Evolutionary conservation across 495 filamentous ascomycete species (phyloP).

Genomic region (Penicillium tannophilum): DNA sequence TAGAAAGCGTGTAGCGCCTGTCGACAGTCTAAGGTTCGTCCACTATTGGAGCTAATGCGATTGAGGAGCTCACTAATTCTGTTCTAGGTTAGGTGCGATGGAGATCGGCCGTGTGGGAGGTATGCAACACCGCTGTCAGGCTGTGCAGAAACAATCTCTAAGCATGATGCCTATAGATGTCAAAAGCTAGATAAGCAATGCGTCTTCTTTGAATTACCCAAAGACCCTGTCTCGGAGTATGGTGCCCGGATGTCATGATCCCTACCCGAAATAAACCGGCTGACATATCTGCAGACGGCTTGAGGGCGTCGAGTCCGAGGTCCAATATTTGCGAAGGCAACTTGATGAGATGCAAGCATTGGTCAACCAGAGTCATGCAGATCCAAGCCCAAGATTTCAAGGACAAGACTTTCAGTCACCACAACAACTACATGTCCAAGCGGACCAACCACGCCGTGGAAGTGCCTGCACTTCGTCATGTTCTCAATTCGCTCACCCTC

Average conservation of each 20-base stretch:
- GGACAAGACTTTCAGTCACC: not conserved
- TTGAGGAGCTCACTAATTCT: slow-evolving; percentile 6
- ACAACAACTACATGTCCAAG: slow-evolving; percentile 10
- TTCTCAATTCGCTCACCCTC: slow-evolving; percentile 9
- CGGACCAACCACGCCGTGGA: not conserved
- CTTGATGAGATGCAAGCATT: slow-evolving; percentile 32
- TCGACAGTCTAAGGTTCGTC: slow-evolving; percentile 38
- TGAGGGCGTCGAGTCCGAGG: slow-evolving; percentile 37
- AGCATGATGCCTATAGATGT: slow-evolving; percentile 25
- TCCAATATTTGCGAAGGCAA: slow-evolving; percentile 32
- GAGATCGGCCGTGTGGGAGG: slow-evolving; percentile 42
- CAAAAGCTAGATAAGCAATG: slow-evolving; percentile 38
- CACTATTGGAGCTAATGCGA: not conserved
- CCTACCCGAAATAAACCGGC: not conserved
- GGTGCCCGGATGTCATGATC: not conserved
- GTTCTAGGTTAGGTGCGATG: slow-evolving; percentile 41
- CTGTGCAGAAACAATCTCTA: not conserved
- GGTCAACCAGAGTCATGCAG: slow-evolving; percentile 14
- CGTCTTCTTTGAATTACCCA: slow-evolving; percentile 41
- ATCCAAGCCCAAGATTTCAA: slow-evolving; percentile 1
- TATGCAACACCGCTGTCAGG: slow-evolving; percentile 4
- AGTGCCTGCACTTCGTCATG: slow-evolving; percentile 16
- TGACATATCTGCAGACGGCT: slow-evolving; percentile 22
- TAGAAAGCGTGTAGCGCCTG: slow-evolving; percentile 45
- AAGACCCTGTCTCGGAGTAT: slow-evolving; percentile 38